Percentiles rank a stretch among this genome's conserved stretches.
Evolutionary conservation across 768 basidiomycete species (phyloP).

Genomic region (Boletus tylopilopsis): DNA sequence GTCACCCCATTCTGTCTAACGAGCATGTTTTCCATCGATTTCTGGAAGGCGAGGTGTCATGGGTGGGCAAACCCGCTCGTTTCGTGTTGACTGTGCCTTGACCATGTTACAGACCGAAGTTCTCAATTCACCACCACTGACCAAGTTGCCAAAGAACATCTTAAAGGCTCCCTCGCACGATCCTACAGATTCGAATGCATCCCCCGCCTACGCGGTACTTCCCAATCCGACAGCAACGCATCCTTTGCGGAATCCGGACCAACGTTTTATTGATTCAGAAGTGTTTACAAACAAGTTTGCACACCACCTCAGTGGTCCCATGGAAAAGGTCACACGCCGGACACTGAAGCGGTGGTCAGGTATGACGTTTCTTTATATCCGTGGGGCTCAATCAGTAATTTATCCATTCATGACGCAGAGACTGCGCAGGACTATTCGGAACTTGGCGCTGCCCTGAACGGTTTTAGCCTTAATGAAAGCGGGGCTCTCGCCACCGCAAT

Average conservation of each 20-base stretch:
- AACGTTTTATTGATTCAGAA: slow-evolving; percentile 94
- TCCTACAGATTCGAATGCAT: slow-evolving; percentile 75
- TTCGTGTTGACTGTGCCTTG: not conserved
- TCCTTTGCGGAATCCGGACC: slow-evolving; percentile 89
- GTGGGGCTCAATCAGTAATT: slow-evolving; percentile 2
- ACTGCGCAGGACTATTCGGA: slow-evolving; percentile 85
- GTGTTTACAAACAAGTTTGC: slow-evolving; percentile 95
- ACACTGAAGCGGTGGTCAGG: slow-evolving; percentile 94
- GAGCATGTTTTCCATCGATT: slow-evolving; percentile 97
- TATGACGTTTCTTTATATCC: slow-evolving; percentile 31
- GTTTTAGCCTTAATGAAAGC: slow-evolving; percentile 85
- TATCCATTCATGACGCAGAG: slow-evolving; percentile 41
- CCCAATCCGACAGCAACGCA: slow-evolving; percentile 88
- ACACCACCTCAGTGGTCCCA: slow-evolving; percentile 81
- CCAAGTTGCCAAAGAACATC: slow-evolving; percentile 90
- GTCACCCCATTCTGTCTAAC: slow-evolving; percentile 92
- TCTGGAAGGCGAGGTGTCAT: slow-evolving; percentile 92
- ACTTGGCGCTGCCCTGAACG: slow-evolving; percentile 88
- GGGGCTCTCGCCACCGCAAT: slow-evolving; percentile 74
- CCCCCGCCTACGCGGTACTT: slow-evolving; percentile 75
- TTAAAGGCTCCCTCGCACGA: slow-evolving; percentile 94
- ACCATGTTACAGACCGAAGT: slow-evolving; percentile 69
- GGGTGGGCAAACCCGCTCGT: slow-evolving; percentile 53
- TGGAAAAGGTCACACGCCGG: slow-evolving; percentile 95
- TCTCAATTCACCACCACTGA: slow-evolving; percentile 86